These are phyloP conservation scores for Diutina scorzettiae DNA, from an alignment of 1,139 yeast genomes.

Conservation along the genomic window DNA sequence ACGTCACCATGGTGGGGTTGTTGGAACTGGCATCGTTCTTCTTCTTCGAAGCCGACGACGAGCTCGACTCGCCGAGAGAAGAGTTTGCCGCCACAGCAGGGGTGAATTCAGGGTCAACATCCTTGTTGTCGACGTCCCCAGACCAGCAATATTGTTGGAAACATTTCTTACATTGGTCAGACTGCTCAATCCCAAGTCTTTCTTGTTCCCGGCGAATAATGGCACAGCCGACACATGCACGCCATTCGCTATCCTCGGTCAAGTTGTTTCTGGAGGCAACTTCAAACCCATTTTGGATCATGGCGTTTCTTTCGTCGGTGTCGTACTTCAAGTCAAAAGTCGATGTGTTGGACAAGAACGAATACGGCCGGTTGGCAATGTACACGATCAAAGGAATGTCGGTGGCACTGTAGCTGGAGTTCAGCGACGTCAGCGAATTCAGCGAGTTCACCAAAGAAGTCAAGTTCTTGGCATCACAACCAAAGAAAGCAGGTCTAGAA, in stretches of 20 bases:
- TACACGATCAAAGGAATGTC: slow-evolving; percentile 31
- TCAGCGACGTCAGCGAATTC: slow-evolving; percentile 10
- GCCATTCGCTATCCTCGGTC: slow-evolving; percentile 64
- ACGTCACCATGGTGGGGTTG: not conserved
- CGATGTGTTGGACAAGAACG: slow-evolving; percentile 26
- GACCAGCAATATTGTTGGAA: slow-evolving; percentile 78
- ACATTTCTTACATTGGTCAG: slow-evolving; percentile 65
- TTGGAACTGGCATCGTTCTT: not conserved
- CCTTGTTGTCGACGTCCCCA: slow-evolving; percentile 23
- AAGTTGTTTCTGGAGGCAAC: slow-evolving; percentile 60
- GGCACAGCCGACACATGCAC: slow-evolving; percentile 82
- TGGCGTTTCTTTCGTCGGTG: slow-evolving; percentile 19
- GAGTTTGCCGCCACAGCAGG: not conserved
- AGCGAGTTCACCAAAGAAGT: slow-evolving; percentile 13
- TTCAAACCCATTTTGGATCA: slow-evolving; percentile 54
- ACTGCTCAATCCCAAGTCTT: slow-evolving; percentile 47
- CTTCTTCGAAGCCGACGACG: not conserved
- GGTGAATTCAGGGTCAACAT: not conserved
- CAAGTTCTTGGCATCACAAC: slow-evolving; percentile 32
- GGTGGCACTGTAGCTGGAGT: slow-evolving; percentile 17
- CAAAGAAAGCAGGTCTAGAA: slow-evolving; percentile 38
- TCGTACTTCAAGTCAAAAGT: slow-evolving; percentile 29
- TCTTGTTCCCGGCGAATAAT: slow-evolving; percentile 74
- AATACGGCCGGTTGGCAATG: slow-evolving; percentile 21
- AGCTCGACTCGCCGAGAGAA: not conserved